Base-by-base conservation (phyloP, 2,329 filamentous ascomycete genomes). In the Fusarium phyllophilum region DNA sequence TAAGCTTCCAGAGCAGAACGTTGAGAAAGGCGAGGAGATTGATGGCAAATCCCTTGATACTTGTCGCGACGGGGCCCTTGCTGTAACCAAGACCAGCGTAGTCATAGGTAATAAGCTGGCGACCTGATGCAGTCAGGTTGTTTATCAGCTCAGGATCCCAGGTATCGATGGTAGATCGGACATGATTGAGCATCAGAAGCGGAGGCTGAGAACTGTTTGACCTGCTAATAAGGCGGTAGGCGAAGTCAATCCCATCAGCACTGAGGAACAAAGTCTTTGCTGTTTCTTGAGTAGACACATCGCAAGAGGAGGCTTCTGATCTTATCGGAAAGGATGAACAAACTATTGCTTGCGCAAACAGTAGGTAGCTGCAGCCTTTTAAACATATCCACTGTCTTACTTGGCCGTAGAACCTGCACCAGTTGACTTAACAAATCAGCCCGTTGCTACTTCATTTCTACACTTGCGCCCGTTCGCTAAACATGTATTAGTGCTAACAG, bases 91-190 rank as follows among this genome's bases (percentile, higher is more conserved):
- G 52, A 3, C 52, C 52, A 10, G 26, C 52, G 3, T 56, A 56
- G 17, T 56, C 38, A 0, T 42, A 42, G 0, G 52, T 42, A 2
- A 56, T 56, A 5, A 56, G 38, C 38, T 56, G 52, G 13, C 38
- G 52, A 2, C 52, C 52, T 14, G 36, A 2, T 8, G 29, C 26
- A 3, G 38, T 56, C 7, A 56, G 29, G 11, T 33, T 56, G 4
- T 56, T 56, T 17, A 56, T 33, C 8, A 56, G 17, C 4, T 42
- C 31, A 31, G 52, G 52, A 14, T 56, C 52, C 52, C 52, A 56
- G 2, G 52, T 56, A 14, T 56, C 38, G 8, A 56, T 56, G 8
- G 52, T 42, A 8, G 52, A 56, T 24, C 52, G 52, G 26, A 56
- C 38, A 10, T 56, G 52, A 11, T 56, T 56, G 11, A 56, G 52